These are phyloP conservation scores for Citrus cavaleriei DNA, from an alignment of 345 rosid genomes.

Conservation along the genomic window DNA sequence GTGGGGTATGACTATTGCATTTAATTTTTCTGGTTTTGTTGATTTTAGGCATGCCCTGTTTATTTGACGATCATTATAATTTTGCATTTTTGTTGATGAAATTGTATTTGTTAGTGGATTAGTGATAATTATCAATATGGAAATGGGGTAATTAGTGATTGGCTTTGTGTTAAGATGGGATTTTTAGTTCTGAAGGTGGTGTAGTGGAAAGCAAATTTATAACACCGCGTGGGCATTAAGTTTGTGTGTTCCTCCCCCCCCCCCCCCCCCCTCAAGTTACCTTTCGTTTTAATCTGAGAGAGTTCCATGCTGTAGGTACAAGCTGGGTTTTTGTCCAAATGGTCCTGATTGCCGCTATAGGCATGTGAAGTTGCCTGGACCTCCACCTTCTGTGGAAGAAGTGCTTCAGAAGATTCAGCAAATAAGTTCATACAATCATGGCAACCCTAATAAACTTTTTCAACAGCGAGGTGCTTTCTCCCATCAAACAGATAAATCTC, in stretches of 20 bases:
- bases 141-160: neutral
- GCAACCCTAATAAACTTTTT: conserved; percentile 58
- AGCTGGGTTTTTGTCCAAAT: conserved; percentile 97
- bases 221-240: neutral
- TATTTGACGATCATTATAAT: neutral
- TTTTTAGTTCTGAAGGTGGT: neutral
- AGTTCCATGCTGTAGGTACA: conserved; percentile 57
- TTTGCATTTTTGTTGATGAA: neutral
- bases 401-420: conserved; percentile 96
- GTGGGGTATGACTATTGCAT: neutral
- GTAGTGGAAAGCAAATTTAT: neutral
- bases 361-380: conserved; percentile 92
- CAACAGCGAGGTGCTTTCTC: conserved; percentile 60
- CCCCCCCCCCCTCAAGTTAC: too few species aligned
- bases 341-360: conserved; percentile 96
- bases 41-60: neutral
- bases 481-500: conserved; percentile 65
- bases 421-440: conserved; percentile 57
- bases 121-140: neutral
- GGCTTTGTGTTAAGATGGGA: neutral
- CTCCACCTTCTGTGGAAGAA: conserved; percentile 96
- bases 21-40: neutral
- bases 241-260: neutral
- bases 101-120: neutral
- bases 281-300: neutral